Evolutionary conservation across 352 stramenopile species (phyloP), one percentile per base, ranked within the genome.

Genomic region (Globisporangium viniferum): DNA sequence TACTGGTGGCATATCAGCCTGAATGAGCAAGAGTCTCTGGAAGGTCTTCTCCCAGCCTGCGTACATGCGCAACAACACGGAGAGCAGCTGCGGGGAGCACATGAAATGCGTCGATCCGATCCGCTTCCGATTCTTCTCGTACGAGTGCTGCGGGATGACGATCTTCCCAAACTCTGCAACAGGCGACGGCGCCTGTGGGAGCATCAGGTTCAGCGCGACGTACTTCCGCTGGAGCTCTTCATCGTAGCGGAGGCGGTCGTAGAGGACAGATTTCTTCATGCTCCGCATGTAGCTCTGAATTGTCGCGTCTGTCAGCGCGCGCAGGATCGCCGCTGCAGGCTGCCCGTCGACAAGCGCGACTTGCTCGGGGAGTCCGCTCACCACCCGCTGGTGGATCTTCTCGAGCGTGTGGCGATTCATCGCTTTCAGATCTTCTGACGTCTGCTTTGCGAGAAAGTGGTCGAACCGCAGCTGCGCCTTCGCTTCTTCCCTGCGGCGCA

Each of bases 251-350:
- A 95, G 62, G 24, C 84, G 86, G 54, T 91, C 82, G 27, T 91
- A 64, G 22, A 98, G 69, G 15, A 96, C 84, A 1, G 90, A 77
- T 53, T 97, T 97, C 75, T 98, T 98, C 92, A 98, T 98, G 53
- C 87, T 97, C 2, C 88, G 82, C 56, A 86, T 89, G 74, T 98
- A 97, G 20, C 93, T 84, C 39, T 96, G 84, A 65, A 98, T 96
- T 39, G 90, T 88, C 20, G 90, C 82, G 59, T 95, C 90, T 0
- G 91, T 98, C 44, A 98, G 81, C 29, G 78, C 66, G 10, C 91
- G 81, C n/a, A 98, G 73, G 12, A 96, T 70, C 55, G 58, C 63
- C 1, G 80, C 81, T 2, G 81, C 74, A 2, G 89, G 85, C 39
- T 92, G 79, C 0, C 79, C 81, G 35, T 96, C 84, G 15, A 85